Percentiles rank a stretch among this genome's conserved stretches.
These are phyloP conservation scores for Silene vulgaris DNA, from an alignment of 179 eudicot species.

Conservation along the genomic window DNA sequence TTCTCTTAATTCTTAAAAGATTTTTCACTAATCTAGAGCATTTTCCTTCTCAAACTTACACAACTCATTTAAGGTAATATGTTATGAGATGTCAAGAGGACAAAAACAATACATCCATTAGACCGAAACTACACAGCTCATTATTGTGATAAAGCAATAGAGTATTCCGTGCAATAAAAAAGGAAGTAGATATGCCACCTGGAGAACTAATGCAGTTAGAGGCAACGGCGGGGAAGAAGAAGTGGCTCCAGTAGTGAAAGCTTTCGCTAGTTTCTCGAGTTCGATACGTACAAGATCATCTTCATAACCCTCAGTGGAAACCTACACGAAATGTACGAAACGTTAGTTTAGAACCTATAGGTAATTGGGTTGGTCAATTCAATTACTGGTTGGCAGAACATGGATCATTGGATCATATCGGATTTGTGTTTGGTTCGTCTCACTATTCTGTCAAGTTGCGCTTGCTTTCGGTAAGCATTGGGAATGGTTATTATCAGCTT, in stretches of 20 bases:
- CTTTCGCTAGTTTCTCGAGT: conserved; percentile 56
- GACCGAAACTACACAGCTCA: neutral
- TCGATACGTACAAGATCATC: conserved; percentile 48
- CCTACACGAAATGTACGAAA: conserved; percentile 34
- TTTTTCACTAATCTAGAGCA: neutral
- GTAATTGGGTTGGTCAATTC: neutral
- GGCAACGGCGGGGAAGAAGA: conserved; percentile 54
- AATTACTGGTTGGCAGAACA: neutral
- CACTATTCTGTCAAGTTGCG: neutral
- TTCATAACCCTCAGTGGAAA: conserved; percentile 55
- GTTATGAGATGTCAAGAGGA: neutral
- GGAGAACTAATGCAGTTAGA: conserved; percentile 62
- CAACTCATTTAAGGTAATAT: neutral
- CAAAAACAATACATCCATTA: neutral
- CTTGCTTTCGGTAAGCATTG: neutral
- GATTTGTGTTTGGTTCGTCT: neutral
- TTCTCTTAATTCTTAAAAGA: neutral
- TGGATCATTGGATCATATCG: neutral
- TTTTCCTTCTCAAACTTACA: neutral
- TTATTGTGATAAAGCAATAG: neutral
- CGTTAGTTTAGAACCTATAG: neutral
- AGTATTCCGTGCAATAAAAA: neutral
- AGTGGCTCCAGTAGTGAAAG: conserved; percentile 50
- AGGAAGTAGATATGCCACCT: conserved; percentile 38
- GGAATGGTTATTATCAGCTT: neutral